Base-by-base conservation (phyloP, 257 asterid genomes). In the Orobanche coerulescens region DNA sequence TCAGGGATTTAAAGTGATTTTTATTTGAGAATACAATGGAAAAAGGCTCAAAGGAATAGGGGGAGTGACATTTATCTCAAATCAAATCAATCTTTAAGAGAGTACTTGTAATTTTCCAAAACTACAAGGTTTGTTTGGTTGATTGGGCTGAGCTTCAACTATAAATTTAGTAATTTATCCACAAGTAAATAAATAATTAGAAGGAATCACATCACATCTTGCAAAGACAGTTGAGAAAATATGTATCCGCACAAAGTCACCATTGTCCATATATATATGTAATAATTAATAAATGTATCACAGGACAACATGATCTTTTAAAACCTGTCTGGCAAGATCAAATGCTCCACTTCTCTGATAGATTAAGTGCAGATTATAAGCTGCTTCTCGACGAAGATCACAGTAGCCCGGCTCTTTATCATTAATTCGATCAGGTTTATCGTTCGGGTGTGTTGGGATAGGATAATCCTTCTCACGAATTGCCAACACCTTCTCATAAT, bases 241-340 rank as follows among this genome's bases (percentile, higher is more conserved):
- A n/a, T n/a, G 31, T 26, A 26, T 26, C 31, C 5, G 31, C 31
- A 26, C 31, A 26, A 5, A 26, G 5, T 5, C 8, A 34, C 55
- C 52, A 46, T 42, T 30, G 34, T 55, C 1, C 13, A 4, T 59
- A 69, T 22, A n/a, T n/a, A n/a, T n/a, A n/a, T n/a, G n/a, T 47
- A 48, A 48, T 25, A 16, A n/a, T n/a, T n/a, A n/a, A n/a, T 31
- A 31, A 31, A 39, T 13, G 26, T 10, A 19, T 82, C 83, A 84
- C 13, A 79, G 19, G 57, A 74, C 62, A 58, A 86, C 73, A 71
- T 81, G 75, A 69, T 84, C 85, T 76, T 74, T 87, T 75, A 84
- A 72, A 54, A 84, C 75, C 76, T 82, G 95, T 58, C 97, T 76
- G 0, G 95, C 95, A 58, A 90, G 90, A 73, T 90, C 97, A 73